These are phyloP conservation scores for Oryza punctata DNA, from an alignment of 176 grass and related monocot genomes.

Conservation along the genomic window DNA sequence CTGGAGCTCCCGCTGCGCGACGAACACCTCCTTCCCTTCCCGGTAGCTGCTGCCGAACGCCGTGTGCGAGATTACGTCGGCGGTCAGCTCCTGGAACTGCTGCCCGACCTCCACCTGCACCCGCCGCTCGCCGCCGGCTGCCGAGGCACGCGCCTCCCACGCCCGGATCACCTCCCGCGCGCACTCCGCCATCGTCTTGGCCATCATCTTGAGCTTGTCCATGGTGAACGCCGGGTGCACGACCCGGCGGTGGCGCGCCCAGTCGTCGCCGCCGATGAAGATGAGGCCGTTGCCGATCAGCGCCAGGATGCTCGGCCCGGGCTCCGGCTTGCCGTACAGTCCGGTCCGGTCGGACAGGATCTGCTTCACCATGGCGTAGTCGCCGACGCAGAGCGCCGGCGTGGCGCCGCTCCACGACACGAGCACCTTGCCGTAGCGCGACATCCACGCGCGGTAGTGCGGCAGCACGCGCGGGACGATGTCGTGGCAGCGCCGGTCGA, in stretches of 20 bases:
- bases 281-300: slow-evolving; percentile 55
- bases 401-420: slow-evolving; percentile 50
- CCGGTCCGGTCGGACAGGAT: slow-evolving; percentile 50
- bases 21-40: slow-evolving; percentile 69
- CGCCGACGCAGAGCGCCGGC: slow-evolving; percentile 45
- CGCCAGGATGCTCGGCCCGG: slow-evolving; percentile 21
- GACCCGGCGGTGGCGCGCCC: slow-evolving; percentile 60
- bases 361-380: slow-evolving; percentile 51
- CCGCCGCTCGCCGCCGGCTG: neutral
- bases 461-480: slow-evolving; percentile 44
- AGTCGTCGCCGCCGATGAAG: slow-evolving; percentile 49
- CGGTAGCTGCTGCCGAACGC: slow-evolving; percentile 68
- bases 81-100: slow-evolving; percentile 60
- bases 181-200: slow-evolving; percentile 49
- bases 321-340: slow-evolving; percentile 29
- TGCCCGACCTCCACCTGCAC: slow-evolving; percentile 42
- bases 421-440: slow-evolving; percentile 45
- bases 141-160: slow-evolving; percentile 45
- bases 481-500: slow-evolving; percentile 55
- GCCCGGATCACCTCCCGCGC: slow-evolving; percentile 40
- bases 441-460: slow-evolving; percentile 37
- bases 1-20: slow-evolving; percentile 60
- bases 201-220: slow-evolving; percentile 81
- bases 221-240: slow-evolving; percentile 75
- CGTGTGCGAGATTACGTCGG: slow-evolving; percentile 68